phyloP scores from a whole-genome alignment of 257 asterid species.

The Solanum tacnaense region DNA sequence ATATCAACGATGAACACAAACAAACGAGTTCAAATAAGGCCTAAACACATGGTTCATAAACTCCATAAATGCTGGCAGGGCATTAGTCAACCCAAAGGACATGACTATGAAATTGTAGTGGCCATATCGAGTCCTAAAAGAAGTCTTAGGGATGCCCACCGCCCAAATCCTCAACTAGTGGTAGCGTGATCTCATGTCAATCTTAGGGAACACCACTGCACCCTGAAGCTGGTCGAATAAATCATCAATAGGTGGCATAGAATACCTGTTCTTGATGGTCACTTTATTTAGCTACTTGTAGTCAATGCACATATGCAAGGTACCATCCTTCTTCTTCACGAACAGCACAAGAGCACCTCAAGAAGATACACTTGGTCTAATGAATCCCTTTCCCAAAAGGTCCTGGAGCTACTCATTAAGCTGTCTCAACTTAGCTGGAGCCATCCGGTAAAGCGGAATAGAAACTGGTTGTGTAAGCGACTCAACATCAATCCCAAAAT shows the following conservation, averaged over 20 bases:
- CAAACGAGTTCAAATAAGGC: background rate
- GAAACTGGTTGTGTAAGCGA: too few relatives aligned
- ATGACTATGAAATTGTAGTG: background rate
- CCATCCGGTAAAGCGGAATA: background rate
- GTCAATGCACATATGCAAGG: background rate
- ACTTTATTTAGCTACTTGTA: background rate
- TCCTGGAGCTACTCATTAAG: background rate
- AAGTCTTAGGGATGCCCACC: background rate
- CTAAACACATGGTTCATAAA: too few relatives aligned
- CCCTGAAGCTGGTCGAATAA: background rate
- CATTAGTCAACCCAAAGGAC: background rate
- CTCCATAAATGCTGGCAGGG: background rate
- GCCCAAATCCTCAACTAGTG: background rate
- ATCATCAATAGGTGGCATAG: background rate
- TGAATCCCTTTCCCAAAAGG: background rate
- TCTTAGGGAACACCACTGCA: background rate
- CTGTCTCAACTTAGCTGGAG: background rate
- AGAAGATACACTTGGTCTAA: background rate
- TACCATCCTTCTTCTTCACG: background rate
- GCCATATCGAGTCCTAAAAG: background rate
- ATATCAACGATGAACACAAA: too few relatives aligned
- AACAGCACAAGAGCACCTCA: background rate
- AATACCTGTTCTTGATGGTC: background rate
- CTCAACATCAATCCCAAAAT: too few relatives aligned
- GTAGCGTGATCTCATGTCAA: background rate